Base-by-base conservation (phyloP, 805 yeast genomes). In the Diddensiella caesifluorescens region DNA sequence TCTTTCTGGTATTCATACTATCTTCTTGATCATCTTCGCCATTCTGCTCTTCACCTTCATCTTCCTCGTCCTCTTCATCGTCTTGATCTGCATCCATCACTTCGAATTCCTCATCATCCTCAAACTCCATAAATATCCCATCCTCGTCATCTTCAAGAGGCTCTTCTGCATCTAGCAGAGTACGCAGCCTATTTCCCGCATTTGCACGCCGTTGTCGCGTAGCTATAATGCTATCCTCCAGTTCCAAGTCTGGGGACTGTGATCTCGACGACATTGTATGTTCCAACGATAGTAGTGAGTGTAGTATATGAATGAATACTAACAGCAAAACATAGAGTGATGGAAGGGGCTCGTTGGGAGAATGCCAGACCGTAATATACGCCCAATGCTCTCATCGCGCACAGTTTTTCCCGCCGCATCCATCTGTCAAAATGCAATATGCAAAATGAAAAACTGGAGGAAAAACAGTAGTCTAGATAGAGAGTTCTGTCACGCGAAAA, bases 111-210 rank as follows among this genome's bases (percentile, higher is more conserved):
- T 53, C 62, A 41, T 69, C 73, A 33, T 59, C 67, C 28, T 67
- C 73, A 10, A 59, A 46, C 42, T 68, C 72, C 34, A 57, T 57
- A 41, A 66, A 66, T 25, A 64, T 54, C 42, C 79, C 76, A 28
- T 85, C 83, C 48, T 85, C 94, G 32, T 85, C 87, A 3, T 68
- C 70, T 12, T 66, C 68, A 10, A 65, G 57, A 35, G 76, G 81
- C 48, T 76, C 83, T 52, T 80, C 95, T 22, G 84, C 71, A 45
- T 79, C 83, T 15, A 92, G 65, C 46, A 92, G 70, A 43, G 78
- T 77, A 54, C 77, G 76, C 58, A 92, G 68, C 41, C 92, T 70
- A 39, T 85, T 82, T 12, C 98, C 98, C 1, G 98, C 98, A 64
- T 90, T 92, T 33, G 87, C 62, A 41, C 98, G 76, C 49, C 86